Percentiles rank a stretch among this genome's conserved stretches.
Conservation (phyloP, 164 flowering plant species). For the Buxus sempervirens region DNA sequence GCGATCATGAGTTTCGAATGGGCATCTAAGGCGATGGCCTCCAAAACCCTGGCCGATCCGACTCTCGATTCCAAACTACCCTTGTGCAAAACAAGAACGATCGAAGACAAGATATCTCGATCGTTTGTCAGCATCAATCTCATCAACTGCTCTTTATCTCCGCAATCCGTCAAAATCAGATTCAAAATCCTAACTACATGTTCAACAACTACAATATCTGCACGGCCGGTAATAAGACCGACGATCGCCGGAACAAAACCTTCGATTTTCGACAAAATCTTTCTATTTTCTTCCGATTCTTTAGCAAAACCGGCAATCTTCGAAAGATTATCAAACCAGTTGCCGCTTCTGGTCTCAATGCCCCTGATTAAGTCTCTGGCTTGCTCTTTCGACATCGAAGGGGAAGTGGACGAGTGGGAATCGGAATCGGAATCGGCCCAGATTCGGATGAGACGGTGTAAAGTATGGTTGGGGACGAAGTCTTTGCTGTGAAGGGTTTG, state of each 20-base stretch:
- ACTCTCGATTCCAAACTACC: constrained; percentile 38
- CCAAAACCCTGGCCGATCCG: constrained; percentile 39
- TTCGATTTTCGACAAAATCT: constrained; percentile 32
- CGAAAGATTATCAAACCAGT: background rate
- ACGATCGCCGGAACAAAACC: constrained; percentile 38
- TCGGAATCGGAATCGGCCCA: constrained; percentile 4
- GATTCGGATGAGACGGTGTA: constrained; percentile 6
- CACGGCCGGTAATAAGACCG: constrained; percentile 19
- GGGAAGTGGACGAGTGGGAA: background rate
- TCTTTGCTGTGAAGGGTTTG: background rate
- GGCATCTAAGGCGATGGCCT: constrained; percentile 30
- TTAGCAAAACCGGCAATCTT: background rate
- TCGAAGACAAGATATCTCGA: constrained; percentile 30
- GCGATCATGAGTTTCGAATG: constrained; percentile 40
- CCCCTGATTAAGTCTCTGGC: background rate
- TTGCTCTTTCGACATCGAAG: background rate
- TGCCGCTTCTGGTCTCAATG: background rate
- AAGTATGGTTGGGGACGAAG: background rate
- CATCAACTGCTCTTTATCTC: constrained; percentile 16
- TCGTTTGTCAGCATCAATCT: constrained; percentile 18
- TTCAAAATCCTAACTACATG: constrained; percentile 31
- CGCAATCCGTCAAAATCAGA: constrained; percentile 22
- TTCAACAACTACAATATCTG: constrained; percentile 19
- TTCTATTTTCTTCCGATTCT: constrained; percentile 42
- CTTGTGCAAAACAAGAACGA: constrained; percentile 29